Conservation (phyloP, 2,329 filamentous ascomycete genomes). For the Epichloe hybrida region DNA sequence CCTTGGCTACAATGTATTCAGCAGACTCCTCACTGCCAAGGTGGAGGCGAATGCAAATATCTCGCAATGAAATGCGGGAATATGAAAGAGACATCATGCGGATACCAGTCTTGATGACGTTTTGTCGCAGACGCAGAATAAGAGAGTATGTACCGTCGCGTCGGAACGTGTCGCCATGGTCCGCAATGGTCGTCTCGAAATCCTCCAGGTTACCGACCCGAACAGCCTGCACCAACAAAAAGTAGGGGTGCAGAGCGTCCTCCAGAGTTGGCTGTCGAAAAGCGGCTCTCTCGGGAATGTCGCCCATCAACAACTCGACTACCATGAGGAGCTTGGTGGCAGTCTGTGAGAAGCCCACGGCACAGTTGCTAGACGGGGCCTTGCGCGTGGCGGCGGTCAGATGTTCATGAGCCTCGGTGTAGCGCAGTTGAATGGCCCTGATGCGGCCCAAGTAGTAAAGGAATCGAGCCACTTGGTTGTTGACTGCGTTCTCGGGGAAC, state of each 20-base stretch:
- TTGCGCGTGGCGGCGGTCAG: conserved; percentile 88
- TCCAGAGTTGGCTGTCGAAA: conserved; percentile 87
- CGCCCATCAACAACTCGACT: conserved; percentile 94
- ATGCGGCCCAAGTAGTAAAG: conserved; percentile 96
- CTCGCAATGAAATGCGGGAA: conserved; percentile 88
- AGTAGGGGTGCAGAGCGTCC: conserved; percentile 79
- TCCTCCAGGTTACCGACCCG: conserved; percentile 92
- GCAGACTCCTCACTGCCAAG: conserved; percentile 93
- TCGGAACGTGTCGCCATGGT: conserved; percentile 73
- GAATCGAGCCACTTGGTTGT: conserved; percentile 96
- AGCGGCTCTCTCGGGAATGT: conserved; percentile 88
- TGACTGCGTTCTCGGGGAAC: conserved; percentile 86
- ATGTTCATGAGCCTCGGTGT: conserved; percentile 93
- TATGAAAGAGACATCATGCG: conserved; percentile 98
- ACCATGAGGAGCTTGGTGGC: conserved; percentile 94
- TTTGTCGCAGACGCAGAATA: conserved; percentile 87
- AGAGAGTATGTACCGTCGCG: conserved; percentile 91
- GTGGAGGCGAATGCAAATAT: conserved; percentile 91
- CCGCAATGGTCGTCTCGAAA: conserved; percentile 75
- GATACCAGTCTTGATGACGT: conserved; percentile 98
- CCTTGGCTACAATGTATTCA: conserved; percentile 98
- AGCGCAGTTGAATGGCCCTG: conserved; percentile 87
- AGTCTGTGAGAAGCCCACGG: conserved; percentile 88
- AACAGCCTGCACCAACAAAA: conserved; percentile 86
- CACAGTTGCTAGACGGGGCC: conserved; percentile 77